Percentiles rank a stretch among this genome's conserved stretches.
These are phyloP conservation scores for Cyclotella sp. DNA, from an alignment of 108 stramenopile genomes.

Conservation along the genomic window DNA sequence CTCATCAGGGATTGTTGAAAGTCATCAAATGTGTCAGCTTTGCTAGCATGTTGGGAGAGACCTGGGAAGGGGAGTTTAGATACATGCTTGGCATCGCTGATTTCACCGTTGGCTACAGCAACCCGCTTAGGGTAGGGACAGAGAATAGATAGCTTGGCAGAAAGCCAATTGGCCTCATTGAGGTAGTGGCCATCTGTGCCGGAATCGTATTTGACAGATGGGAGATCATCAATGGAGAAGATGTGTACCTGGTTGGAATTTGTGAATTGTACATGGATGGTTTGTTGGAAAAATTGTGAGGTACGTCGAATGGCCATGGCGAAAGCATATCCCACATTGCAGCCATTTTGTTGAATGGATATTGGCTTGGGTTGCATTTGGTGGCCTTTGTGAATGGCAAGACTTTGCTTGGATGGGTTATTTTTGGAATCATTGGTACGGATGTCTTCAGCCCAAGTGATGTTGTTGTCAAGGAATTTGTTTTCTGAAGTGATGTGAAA, in stretches of 20 bases:
- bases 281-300: neutral
- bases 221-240: no score
- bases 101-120: neutral
- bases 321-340: neutral
- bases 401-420: neutral
- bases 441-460: neutral
- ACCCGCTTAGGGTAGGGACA: neutral
- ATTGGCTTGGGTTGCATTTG: neutral
- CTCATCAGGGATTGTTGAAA: neutral
- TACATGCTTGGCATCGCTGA: neutral
- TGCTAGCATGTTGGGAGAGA: neutral
- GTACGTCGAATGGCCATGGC: neutral
- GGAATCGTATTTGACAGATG: neutral
- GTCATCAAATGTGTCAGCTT: constrained; percentile 4
- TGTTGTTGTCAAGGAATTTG: neutral
- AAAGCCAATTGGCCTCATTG: neutral
- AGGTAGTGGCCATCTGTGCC: neutral
- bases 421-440: neutral
- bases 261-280: no score
- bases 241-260: neutral
- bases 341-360: neutral
- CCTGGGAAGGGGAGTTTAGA: neutral
- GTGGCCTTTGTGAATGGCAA: neutral
- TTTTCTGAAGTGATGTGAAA: no score
- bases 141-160: neutral